Conservation (phyloP, 495 filamentous ascomycete genomes). For the Tuber magnatum region DNA sequence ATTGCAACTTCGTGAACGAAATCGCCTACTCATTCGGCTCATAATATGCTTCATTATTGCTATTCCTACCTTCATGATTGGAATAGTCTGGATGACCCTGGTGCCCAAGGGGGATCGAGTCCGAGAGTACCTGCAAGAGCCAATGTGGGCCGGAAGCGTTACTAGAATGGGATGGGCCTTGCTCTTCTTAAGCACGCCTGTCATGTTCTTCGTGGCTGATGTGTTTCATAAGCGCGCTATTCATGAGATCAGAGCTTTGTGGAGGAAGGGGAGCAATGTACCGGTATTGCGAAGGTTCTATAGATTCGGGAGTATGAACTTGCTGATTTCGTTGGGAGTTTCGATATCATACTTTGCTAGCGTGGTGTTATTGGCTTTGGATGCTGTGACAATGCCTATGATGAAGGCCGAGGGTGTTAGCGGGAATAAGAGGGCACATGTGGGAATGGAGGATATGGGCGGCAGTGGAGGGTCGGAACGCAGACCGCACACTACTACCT, state of each 20-base stretch:
- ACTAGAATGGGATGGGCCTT: slow-evolving; percentile 73
- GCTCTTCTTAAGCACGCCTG: slow-evolving; percentile 77
- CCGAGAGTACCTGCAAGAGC: slow-evolving; percentile 59
- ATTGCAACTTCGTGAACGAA: slow-evolving; percentile 59
- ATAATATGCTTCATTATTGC: slow-evolving; percentile 63
- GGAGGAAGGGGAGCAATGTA: slow-evolving; percentile 69
- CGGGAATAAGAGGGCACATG: slow-evolving; percentile 16
- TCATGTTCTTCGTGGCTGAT: slow-evolving; percentile 84
- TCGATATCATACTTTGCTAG: slow-evolving; percentile 83
- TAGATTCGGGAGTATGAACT: slow-evolving; percentile 94
- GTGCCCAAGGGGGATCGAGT: slow-evolving; percentile 53
- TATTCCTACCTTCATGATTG: slow-evolving; percentile 83
- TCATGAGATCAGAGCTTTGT: slow-evolving; percentile 71
- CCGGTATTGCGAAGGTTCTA: slow-evolving; percentile 74
- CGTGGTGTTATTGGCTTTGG: slow-evolving; percentile 66
- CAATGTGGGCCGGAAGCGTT: slow-evolving; percentile 64
- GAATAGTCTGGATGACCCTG: slow-evolving; percentile 84
- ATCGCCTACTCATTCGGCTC: slow-evolving; percentile 57
- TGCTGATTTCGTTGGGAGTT: slow-evolving; percentile 83
- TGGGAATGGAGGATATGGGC: slow-evolving; percentile 10
- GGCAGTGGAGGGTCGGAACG: not conserved
- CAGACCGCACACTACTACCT: slow-evolving; percentile 53
- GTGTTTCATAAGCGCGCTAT: slow-evolving; percentile 72
- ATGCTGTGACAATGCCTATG: slow-evolving; percentile 46
- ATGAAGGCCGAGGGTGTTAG: slow-evolving; percentile 19